phyloP scores from a whole-genome alignment of 768 basidiomycete genomes.

The Lactarius sanguifluus region DNA sequence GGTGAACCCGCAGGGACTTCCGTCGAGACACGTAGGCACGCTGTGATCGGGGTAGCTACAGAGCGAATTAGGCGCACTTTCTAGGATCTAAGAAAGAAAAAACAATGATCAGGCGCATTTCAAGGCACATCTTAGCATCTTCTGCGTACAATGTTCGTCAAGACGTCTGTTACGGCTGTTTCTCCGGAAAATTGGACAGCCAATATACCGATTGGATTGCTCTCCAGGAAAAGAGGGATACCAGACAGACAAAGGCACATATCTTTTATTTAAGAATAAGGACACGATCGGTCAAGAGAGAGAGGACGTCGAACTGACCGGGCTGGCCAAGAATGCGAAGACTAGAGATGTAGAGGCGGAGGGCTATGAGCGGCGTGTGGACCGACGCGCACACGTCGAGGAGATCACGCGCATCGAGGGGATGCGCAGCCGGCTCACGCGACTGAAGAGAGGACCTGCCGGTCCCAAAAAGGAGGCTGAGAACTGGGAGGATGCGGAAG shows the following conservation, averaged over 20 bases:
- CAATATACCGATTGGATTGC: slow-evolving; percentile 35
- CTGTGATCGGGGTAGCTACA: slow-evolving; percentile 47
- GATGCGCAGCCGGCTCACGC: slow-evolving; percentile 7
- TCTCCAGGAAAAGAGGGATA: slow-evolving; percentile 38
- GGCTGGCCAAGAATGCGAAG: too few relatives aligned
- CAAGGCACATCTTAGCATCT: not conserved
- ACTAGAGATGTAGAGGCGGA: too few relatives aligned
- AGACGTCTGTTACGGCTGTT: slow-evolving; percentile 32
- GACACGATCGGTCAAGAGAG: not conserved
- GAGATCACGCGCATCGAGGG: slow-evolving; percentile 19
- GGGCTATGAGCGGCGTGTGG: slow-evolving; percentile 23
- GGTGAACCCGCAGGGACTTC: slow-evolving; percentile 45
- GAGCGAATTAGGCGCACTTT: slow-evolving; percentile 27
- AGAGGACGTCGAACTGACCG: too few relatives aligned
- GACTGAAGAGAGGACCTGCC: slow-evolving; percentile 15
- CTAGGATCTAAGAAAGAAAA: slow-evolving; percentile 33
- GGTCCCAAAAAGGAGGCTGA: slow-evolving; percentile 15
- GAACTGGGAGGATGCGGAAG: slow-evolving; percentile 10
- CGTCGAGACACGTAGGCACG: slow-evolving; percentile 38
- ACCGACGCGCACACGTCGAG: slow-evolving; percentile 47
- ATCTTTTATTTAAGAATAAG: slow-evolving; percentile 33
- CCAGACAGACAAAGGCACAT: slow-evolving; percentile 46
- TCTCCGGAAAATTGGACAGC: slow-evolving; percentile 38
- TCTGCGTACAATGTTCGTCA: slow-evolving; percentile 41
- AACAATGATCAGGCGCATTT: too few relatives aligned